Evolutionary conservation across 345 rosid genomes (phyloP).

Genomic region (Diplotaxis tenuifolia): DNA sequence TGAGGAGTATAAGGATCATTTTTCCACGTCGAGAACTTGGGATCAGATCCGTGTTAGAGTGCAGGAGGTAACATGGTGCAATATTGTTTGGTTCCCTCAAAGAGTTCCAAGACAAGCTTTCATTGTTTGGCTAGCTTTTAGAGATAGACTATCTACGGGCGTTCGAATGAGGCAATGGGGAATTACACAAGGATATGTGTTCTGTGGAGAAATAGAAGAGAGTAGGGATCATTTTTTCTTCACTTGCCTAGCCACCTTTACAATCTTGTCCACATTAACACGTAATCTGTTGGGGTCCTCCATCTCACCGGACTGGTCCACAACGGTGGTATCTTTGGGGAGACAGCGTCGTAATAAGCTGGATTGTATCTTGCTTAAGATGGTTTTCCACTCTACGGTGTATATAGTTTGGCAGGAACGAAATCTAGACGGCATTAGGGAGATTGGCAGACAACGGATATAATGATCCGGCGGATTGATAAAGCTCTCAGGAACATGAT

Average conservation of each 20-base stretch:
- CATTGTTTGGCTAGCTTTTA: neutral
- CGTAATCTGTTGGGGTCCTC: too few species aligned
- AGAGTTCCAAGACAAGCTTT: neutral
- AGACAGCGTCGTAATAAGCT: neutral
- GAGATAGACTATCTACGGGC: neutral
- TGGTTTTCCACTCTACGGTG: neutral
- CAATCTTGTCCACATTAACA: neutral
- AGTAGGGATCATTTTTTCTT: neutral
- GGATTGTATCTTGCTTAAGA: neutral
- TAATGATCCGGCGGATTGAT: too few species aligned
- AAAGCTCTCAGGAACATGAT: too few species aligned
- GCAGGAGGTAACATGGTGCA: neutral
- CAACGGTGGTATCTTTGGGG: neutral
- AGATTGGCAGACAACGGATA: too few species aligned
- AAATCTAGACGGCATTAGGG: too few species aligned
- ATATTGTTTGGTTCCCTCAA: neutral
- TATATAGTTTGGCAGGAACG: too few species aligned
- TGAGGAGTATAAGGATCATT: neutral
- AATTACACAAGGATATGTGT: neutral
- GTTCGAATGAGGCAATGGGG: neutral
- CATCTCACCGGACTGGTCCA: neutral
- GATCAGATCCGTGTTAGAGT: neutral
- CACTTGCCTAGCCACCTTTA: neutral
- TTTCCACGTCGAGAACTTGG: neutral
- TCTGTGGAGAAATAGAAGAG: neutral